Evolutionary conservation across 164 flowering plant genomes (phyloP), one percentile per base, ranked within the genome.

Genomic region (Annona squamosa): DNA sequence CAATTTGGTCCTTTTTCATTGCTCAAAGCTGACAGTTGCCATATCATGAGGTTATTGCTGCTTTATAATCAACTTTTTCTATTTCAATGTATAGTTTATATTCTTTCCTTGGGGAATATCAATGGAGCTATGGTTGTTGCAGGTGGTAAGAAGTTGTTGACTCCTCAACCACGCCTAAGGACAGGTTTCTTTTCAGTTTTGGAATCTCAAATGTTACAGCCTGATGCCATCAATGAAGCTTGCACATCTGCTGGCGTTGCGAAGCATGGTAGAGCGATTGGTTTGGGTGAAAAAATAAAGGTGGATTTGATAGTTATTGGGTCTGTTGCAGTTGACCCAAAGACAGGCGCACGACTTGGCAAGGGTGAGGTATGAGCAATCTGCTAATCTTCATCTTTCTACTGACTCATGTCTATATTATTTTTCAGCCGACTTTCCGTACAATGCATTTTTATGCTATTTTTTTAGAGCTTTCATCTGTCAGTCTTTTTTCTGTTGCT

Each of bases 81-180:
- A 26, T 26, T 42, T 64, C 59, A 13, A 16, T 16, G 18, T 12
- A 16, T n/a, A 1, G 4, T 9, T 61, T 71, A 5, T 13, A n/a
- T 44, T 4, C 56, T 71, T 57, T 18, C 37, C 4, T 41, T 44
- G 13, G 17, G 43, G 26, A 41, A 7, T 59, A 2, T 3, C 26
- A 47, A 9, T 43, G 4, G 47, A 26, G 18, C 46, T 46, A 56
- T 19, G 18, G 61, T 4, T 46, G 63, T 10, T 76, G 59, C 80
- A 93, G 98, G 84, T 63, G 94, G 86, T 43, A 91, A 91, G 83
- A 84, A 86, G 82, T 81, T 91, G 74, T 81, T 93, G 67, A 93
- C 98, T 70, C 98, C 98, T 70, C 98, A 93, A 78, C 98, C 98
- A 4, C 91, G 97, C 13, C 65, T 93, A 71, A 87, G 97, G 81